Base-by-base conservation (phyloP, 805 yeast genomes). In the Lipomyces yamanashiensis region DNA sequence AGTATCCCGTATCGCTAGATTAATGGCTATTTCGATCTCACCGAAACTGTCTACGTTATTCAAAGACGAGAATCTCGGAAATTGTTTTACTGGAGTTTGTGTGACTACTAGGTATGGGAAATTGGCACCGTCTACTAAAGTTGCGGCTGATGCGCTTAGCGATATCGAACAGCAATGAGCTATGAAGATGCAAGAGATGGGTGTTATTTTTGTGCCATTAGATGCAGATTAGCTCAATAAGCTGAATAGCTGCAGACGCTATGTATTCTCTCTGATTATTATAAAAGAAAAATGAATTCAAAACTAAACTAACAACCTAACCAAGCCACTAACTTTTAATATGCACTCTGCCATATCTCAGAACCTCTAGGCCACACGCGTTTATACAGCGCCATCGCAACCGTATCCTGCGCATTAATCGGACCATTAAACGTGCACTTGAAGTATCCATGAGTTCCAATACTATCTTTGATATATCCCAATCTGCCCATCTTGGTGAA, bases 401-500 rank as follows among this genome's bases (percentile, higher is more conserved):
- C 86, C 13, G 90, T 87, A 77, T 95, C 99, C 78, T 92, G 98
- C 0, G 97, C 88, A 58, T 89, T 86, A 72, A 96, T 80, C 72
- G 88, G 90, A 63, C 92, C 93, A 74, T 95, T 98, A 72, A 95
- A 95, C 8, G 89, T 88, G 28, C 98, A 97, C 79, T 95, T 95
- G 84, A 88, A 92, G 80, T 93, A 91, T 67, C 99, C 99, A 75
- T 95, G 99, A 1, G 99, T 95, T 78, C 99, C 99, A 80, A 95
- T 82, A 74, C 92, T 85, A 75, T 93, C 98, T 77, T 90, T 93
- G 75, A 96, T 93, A 76, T 89, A 89, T 60, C 99, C 99, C 21
- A 92, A 82, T 76, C 98, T 86, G 56, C 99, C 99, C 71, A 87
- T 83, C 75, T 90, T 91, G 48, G 98, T 92, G 77, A 91, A 95